phyloP scores from a whole-genome alignment of 1,284 basidiomycete species.

The Stereum hirsutum region DNA sequence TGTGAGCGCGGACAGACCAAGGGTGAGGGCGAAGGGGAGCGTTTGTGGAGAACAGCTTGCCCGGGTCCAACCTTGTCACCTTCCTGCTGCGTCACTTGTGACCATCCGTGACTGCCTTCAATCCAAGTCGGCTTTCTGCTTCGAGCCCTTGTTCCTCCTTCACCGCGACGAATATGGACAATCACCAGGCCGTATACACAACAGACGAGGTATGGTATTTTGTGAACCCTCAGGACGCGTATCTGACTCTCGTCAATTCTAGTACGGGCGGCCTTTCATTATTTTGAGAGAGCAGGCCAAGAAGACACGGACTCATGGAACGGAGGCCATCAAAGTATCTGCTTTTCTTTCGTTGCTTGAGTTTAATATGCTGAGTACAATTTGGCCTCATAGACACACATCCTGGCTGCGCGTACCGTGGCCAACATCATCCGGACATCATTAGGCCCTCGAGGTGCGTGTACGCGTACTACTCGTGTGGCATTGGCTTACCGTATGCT shows the following conservation, averaged over 20 bases:
- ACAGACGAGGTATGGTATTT: constrained; percentile 71
- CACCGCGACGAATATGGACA: constrained; percentile 26
- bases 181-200: constrained; percentile 70
- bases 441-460: constrained; percentile 82
- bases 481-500: neutral
- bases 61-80: constrained; percentile 5
- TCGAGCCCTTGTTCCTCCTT: neutral
- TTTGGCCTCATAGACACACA: constrained; percentile 68
- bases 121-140: too few relatives aligned
- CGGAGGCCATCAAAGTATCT: constrained; percentile 90
- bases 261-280: constrained; percentile 97
- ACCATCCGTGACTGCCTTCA: too few relatives aligned
- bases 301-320: constrained; percentile 91
- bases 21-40: constrained; percentile 3
- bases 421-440: constrained; percentile 95
- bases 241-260: constrained; percentile 1
- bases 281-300: constrained; percentile 92
- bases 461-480: neutral
- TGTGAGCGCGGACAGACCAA: too few relatives aligned
- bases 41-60: too few relatives aligned
- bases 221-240: constrained; percentile 6
- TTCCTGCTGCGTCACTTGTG: too few relatives aligned
- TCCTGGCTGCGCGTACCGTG: constrained; percentile 88
- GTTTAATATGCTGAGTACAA: neutral
- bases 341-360: neutral